A percentile compares a stretch with the other conserved stretches of the same genome.
Conservation (phyloP, 257 asterid genomes). For the Nicotiana paniculata region DNA sequence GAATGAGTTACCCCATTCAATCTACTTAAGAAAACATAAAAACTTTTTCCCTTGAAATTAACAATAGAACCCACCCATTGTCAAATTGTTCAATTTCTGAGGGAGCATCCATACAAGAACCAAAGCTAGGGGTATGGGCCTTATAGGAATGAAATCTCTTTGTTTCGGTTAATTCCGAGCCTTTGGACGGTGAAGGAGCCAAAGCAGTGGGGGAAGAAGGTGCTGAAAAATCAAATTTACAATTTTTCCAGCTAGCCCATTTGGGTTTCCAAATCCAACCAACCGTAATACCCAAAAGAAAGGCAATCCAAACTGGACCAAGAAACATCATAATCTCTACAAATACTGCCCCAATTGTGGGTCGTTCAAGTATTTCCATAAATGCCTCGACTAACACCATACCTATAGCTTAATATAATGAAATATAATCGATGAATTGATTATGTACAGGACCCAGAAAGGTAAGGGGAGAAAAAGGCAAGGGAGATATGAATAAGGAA, state of each 20-base stretch:
- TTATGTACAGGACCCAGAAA: neutral
- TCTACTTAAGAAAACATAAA: neutral
- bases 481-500: slow-evolving; percentile 9
- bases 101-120: slow-evolving; percentile 15
- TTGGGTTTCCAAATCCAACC: slow-evolving; percentile 98
- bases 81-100: neutral
- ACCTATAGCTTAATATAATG: neutral
- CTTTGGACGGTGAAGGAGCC: slow-evolving; percentile 12
- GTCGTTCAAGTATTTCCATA: slow-evolving; percentile 50
- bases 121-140: slow-evolving; percentile 3
- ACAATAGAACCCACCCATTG: neutral
- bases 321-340: slow-evolving; percentile 52
- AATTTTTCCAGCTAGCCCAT: slow-evolving; percentile 56
- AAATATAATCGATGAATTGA: neutral
- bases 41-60: neutral
- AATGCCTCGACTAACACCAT: slow-evolving; percentile 48
- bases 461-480: neutral
- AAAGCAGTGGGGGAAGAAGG: slow-evolving; percentile 52
- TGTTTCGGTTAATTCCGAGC: neutral
- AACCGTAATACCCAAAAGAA: slow-evolving; percentile 53
- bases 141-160: neutral
- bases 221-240: slow-evolving; percentile 50
- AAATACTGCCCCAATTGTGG: slow-evolving; percentile 43
- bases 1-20: slow-evolving; percentile 1
- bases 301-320: slow-evolving; percentile 74